These are phyloP conservation scores for Viola odorata DNA, from an alignment of 345 rosid species.

Conservation along the genomic window DNA sequence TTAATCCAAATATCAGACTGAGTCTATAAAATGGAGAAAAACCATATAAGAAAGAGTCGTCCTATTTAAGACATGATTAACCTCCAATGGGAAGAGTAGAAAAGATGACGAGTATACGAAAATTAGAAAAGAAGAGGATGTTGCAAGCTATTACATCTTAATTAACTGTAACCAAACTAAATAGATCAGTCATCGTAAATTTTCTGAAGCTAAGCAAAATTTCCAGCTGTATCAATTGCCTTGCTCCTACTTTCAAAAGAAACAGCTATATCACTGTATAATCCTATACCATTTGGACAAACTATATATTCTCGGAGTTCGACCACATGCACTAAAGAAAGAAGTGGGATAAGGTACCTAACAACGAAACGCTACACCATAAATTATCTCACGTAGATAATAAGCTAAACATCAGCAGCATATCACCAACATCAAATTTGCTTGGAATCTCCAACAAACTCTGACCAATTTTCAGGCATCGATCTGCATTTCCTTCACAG, in stretches of 20 bases:
- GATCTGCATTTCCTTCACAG: constrained; percentile 8
- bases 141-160: too few species aligned
- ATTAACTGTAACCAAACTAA: too few species aligned
- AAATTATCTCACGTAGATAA: too few species aligned
- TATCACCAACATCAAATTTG: not conserved
- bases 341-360: not conserved
- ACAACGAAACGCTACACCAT: not conserved
- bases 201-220: too few species aligned
- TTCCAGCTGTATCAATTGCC: not conserved
- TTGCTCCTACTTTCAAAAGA: not conserved
- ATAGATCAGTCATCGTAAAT: too few species aligned
- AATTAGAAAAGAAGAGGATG: too few species aligned
- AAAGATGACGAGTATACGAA: too few species aligned
- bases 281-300: not conserved
- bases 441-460: not conserved
- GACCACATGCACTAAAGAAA: not conserved
- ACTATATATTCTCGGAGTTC: not conserved
- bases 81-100: too few species aligned
- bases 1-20: too few species aligned
- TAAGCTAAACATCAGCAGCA: not conserved
- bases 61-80: too few species aligned
- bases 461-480: not conserved
- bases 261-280: not conserved
- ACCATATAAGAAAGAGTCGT: too few species aligned
- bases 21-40: too few species aligned